phyloP scores from a whole-genome alignment of 768 basidiomycete genomes.

The Filobasidium wieringae region DNA sequence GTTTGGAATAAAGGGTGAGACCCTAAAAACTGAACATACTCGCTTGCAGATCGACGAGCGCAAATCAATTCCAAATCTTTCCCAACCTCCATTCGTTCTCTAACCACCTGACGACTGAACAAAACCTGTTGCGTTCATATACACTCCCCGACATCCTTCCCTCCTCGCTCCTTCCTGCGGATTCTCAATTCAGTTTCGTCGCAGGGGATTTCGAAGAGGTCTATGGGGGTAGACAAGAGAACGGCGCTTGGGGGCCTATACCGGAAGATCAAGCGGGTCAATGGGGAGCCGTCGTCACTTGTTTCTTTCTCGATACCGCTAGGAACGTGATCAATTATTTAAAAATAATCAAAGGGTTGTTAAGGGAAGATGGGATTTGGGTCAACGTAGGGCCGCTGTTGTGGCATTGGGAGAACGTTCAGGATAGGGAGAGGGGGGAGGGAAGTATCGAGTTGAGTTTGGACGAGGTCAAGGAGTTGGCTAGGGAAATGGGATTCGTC shows the following conservation, averaged over 20 bases:
- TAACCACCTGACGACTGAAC: conserved; percentile 52
- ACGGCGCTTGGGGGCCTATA: conserved; percentile 1
- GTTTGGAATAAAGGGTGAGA: too few relatives aligned
- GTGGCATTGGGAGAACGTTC: conserved; percentile 95
- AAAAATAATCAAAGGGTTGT: conserved; percentile 66
- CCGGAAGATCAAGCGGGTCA: conserved; percentile 52
- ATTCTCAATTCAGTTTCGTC: conserved; percentile 51
- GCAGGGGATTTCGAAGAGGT: conserved; percentile 94
- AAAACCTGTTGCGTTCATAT: conserved; percentile 54
- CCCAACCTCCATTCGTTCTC: conserved; percentile 90
- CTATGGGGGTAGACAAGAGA: conserved; percentile 46
- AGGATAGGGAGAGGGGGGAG: conserved; percentile 49
- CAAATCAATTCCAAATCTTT: conserved; percentile 63
- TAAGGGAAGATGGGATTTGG: conserved; percentile 81
- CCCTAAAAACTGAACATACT: too few relatives aligned
- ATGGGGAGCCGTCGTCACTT: conserved; percentile 85
- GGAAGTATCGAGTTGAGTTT: conserved; percentile 75
- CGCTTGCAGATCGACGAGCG: conserved; percentile 10
- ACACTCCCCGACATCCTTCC: conserved; percentile 76
- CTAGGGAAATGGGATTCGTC: conserved; percentile 64
- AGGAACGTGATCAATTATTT: conserved; percentile 86
- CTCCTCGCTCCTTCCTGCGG: conserved; percentile 47
- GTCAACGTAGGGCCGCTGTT: conserved; percentile 87
- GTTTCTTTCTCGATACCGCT: conserved; percentile 95
- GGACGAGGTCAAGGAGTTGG: conserved; percentile 74